Evolutionary conservation across 139 green algal species (phyloP).

Genomic region (Chlorella sorokiniana): DNA sequence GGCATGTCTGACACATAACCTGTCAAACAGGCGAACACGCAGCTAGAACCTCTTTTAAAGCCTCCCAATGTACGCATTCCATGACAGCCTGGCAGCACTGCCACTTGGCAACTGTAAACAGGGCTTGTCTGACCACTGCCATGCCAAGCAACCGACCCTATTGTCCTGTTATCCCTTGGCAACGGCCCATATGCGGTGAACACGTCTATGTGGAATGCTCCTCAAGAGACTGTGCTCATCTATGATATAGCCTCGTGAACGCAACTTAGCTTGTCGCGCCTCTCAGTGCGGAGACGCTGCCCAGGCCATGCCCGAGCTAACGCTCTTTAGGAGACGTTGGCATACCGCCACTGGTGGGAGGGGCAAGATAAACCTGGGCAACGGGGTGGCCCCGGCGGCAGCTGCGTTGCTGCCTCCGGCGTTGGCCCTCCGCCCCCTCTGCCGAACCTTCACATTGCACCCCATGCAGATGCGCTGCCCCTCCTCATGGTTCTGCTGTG

Average conservation of each 20-base stretch:
- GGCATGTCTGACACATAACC: too few species aligned
- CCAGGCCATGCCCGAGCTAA: slow-evolving; percentile 6
- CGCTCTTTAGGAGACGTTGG: slow-evolving; percentile 17
- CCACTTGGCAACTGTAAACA: too few species aligned
- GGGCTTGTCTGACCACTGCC: too few species aligned
- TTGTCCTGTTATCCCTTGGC: too few species aligned
- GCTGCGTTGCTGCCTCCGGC: background rate
- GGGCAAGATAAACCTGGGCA: background rate
- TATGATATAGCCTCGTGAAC: too few species aligned
- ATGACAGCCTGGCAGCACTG: too few species aligned
- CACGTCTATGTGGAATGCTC: background rate
- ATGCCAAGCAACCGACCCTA: too few species aligned
- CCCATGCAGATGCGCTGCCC: slow-evolving; percentile 21
- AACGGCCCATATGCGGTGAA: too few species aligned
- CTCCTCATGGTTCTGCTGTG: background rate
- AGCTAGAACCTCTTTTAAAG: too few species aligned
- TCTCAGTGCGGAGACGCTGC: background rate
- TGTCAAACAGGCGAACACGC: too few species aligned
- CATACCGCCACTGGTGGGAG: slow-evolving; percentile 16
- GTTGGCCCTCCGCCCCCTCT: background rate
- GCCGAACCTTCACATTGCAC: background rate
- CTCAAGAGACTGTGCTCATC: too few species aligned
- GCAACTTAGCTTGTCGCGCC: background rate
- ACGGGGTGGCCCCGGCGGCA: background rate
- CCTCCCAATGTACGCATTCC: too few species aligned